Evolutionary conservation across 208 protist species (phyloP).

Genomic region (Leishmania braziliensis): DNA sequence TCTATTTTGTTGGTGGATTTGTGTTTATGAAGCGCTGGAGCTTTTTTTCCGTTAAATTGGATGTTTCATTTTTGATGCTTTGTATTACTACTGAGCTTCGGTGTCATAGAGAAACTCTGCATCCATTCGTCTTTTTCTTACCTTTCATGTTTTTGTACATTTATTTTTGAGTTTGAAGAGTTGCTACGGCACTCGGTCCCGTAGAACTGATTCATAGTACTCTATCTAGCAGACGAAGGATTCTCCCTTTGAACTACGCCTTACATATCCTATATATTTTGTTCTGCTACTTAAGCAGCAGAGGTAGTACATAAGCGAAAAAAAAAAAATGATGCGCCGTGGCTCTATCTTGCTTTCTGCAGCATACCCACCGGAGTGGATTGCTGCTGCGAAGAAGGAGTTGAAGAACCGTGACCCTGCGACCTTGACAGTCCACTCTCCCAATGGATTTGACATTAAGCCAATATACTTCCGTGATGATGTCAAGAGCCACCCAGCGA

Average conservation of each 20-base stretch:
- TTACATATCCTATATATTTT: background rate
- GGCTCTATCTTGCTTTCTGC: slow-evolving; percentile 47
- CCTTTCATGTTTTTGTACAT: background rate
- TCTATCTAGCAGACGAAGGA: background rate
- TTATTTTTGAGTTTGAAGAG: background rate
- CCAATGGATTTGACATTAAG: slow-evolving; percentile 89
- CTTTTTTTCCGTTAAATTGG: background rate
- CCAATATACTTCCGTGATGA: slow-evolving; percentile 83
- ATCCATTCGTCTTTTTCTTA: background rate
- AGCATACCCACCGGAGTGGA: slow-evolving; percentile 63
- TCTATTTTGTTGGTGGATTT: background rate
- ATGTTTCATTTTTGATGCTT: background rate
- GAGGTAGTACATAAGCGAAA: background rate
- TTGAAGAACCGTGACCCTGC: slow-evolving; percentile 64
- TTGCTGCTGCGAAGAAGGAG: slow-evolving; percentile 81
- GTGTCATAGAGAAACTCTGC: background rate
- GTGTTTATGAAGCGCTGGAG: background rate
- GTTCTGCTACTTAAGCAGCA: too few relatives aligned
- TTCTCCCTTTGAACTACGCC: background rate
- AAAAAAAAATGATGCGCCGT: slow-evolving; percentile 60
- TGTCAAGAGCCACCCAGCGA: slow-evolving; percentile 21
- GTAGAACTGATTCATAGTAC: background rate
- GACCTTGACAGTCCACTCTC: slow-evolving; percentile 47
- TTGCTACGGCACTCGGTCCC: background rate
- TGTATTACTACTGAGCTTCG: background rate